phyloP scores from a whole-genome alignment of 192 early-diverging fungal genomes.

The Nowakowskiella sp. region DNA sequence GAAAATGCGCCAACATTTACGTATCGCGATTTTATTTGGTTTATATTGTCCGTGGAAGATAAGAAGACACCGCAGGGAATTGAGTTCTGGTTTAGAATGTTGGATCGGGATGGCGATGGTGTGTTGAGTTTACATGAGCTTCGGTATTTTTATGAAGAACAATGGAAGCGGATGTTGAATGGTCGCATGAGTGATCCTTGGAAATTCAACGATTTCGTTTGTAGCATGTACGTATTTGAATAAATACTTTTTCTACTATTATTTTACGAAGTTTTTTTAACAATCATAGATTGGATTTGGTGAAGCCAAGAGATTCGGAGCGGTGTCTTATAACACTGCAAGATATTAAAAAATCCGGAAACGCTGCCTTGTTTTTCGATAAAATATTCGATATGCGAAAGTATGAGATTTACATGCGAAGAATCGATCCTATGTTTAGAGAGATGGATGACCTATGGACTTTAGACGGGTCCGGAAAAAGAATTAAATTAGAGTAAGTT shows the following conservation, averaged over 20 bases:
- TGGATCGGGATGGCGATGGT: constrained; percentile 89
- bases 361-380: constrained; percentile 45
- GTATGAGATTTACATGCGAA: constrained; percentile 43
- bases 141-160: constrained; percentile 78
- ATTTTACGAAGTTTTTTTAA: neutral
- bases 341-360: constrained; percentile 35
- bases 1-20: constrained; percentile 41
- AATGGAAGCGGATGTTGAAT: constrained; percentile 54
- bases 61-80: constrained; percentile 54
- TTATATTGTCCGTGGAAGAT: constrained; percentile 74
- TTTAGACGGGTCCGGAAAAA: constrained; percentile 15
- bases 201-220: constrained; percentile 50
- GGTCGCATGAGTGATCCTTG: constrained; percentile 38
- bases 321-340: constrained; percentile 33
- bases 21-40: constrained; percentile 81
- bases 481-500: constrained; percentile 37
- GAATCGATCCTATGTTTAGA: constrained; percentile 48
- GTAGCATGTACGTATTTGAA: constrained; percentile 36
- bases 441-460: constrained; percentile 46
- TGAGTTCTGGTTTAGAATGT: constrained; percentile 88
- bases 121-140: constrained; percentile 78
- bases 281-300: constrained; percentile 36
- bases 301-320: constrained; percentile 28
- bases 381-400: constrained; percentile 53
- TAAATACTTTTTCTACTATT: constrained; percentile 1